Evolutionary conservation across 768 basidiomycete genomes (phyloP).

Genomic region (Auriscalpium orientale): DNA sequence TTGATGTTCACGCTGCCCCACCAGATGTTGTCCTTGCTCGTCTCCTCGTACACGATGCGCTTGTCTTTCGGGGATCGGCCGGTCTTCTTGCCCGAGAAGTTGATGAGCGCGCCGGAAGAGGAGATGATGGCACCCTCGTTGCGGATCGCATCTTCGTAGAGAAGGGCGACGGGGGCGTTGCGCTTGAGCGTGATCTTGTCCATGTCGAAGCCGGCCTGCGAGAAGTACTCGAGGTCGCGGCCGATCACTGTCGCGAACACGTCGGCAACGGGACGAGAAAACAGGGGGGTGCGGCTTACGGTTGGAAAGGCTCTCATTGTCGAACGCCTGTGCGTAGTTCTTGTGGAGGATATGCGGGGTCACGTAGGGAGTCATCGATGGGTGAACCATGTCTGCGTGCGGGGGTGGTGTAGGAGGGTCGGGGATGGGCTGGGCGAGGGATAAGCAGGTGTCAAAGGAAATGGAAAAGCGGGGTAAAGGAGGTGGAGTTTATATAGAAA

Average conservation of each 20-base stretch:
- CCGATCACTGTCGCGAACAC: slow-evolving; percentile 60
- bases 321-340: slow-evolving; percentile 69
- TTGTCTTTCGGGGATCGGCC: slow-evolving; percentile 98
- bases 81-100: slow-evolving; percentile 99
- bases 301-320: slow-evolving; percentile 51
- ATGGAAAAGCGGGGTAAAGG: neutral
- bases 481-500: neutral
- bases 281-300: slow-evolving; percentile 35
- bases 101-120: slow-evolving; percentile 92
- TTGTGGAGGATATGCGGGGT: slow-evolving; percentile 88
- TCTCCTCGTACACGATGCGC: slow-evolving; percentile 97
- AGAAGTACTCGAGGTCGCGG: slow-evolving; percentile 93
- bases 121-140: slow-evolving; percentile 99
- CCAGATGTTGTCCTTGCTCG: slow-evolving; percentile 95
- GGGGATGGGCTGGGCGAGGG: neutral
- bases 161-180: slow-evolving; percentile 81
- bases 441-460: neutral
- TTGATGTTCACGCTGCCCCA: slow-evolving; percentile 99
- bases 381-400: slow-evolving; percentile 45
- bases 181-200: slow-evolving; percentile 93
- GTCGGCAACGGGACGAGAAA: slow-evolving; percentile 6
- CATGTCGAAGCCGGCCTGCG: slow-evolving; percentile 99
- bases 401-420: no score
- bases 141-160: slow-evolving; percentile 96
- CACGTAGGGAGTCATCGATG: slow-evolving; percentile 74